Conservation (phyloP, 192 early-diverging fungal species). For the Coemansia sp. region DNA sequence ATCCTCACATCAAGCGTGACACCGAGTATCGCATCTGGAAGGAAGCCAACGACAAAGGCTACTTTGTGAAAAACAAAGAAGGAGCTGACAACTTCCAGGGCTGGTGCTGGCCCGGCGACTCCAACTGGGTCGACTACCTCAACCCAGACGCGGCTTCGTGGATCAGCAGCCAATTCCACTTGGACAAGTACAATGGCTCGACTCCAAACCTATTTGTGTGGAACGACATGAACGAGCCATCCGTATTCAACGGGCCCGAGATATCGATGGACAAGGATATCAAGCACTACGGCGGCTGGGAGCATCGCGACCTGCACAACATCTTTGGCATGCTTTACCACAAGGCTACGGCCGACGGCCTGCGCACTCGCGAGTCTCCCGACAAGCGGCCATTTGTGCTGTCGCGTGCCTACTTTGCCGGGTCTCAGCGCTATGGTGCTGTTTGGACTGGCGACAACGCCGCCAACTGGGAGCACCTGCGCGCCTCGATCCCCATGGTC, state of each 20-base stretch:
- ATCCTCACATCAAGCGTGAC: conserved; percentile 96
- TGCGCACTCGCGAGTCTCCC: conserved; percentile 63
- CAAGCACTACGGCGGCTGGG: conserved; percentile 83
- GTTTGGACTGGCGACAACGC: conserved; percentile 99
- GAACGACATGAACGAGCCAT: conserved; percentile 99
- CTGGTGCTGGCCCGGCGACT: conserved; percentile 98
- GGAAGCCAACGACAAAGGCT: conserved; percentile 71
- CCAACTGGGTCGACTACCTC: conserved; percentile 91
- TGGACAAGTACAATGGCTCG: conserved; percentile 83
- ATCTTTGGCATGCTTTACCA: conserved; percentile 89
- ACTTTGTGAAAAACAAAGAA: conserved; percentile 81
- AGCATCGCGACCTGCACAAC: conserved; percentile 97
- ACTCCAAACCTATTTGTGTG: conserved; percentile 85
- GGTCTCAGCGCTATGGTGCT: conserved; percentile 93
- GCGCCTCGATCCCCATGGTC: conserved; percentile 85
- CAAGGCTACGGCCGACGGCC: conserved; percentile 83
- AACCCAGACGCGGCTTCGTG: conserved; percentile 78
- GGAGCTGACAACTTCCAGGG: conserved; percentile 80
- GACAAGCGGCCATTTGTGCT: conserved; percentile 89
- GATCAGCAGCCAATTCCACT: conserved; percentile 80
- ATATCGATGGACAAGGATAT: conserved; percentile 96
- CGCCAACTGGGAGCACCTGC: conserved; percentile 88
- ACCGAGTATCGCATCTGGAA: conserved; percentile 74
- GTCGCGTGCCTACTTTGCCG: conserved; percentile 95
- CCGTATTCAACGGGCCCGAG: conserved; percentile 96